Evolutionary conservation across 495 filamentous ascomycete species (phyloP), one percentile per base, ranked within the genome.

Genomic region (Hypomontagnella submonticulosa): DNA sequence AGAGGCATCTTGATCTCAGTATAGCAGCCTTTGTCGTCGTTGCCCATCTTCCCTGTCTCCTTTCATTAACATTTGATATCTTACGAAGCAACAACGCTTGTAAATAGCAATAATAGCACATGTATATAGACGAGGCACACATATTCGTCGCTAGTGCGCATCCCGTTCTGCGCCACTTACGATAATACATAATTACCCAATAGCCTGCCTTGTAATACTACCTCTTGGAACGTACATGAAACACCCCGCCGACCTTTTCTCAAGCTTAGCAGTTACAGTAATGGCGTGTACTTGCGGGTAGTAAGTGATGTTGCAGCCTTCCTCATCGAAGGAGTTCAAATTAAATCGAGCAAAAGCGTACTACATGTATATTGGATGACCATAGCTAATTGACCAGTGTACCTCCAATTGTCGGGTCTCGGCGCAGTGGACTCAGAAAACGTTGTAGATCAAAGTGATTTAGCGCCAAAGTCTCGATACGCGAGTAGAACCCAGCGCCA

Each of bases 221-320:
- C 57, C 47, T 66, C 52, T 46, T 63, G 66, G 66, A 62, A 66
- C 66, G 58, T 23, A 53, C 30, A 44, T 70, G 70, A 72, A 72
- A 72, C 70, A 48, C 15, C 13, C 43, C 11, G 33, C 32, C 49
- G 30, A 15, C 42, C 11, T 44, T 44, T 36, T 41, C 38, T n/a
- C 36, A 10, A 12, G 48, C n/a, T 38, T 10, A 11, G 53, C 33
- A n/a, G n/a, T 19, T 37, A 40, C 10, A 19, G 13, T 7, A 34
- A 36, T 34, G n/a, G 32, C 19, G 12, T 15, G 4, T 57, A 30
- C 51, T 47, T 46, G 49, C 41, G 46, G 47, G 19, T n/a, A 56
- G 33, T 43, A 50, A 36, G 23, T 27, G 23, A 2, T n/a, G 20
- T 32, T 56, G 8, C n/a, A n/a, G 48, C 42, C 27, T 16, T 36